Percentiles rank a stretch among this genome's conserved stretches.
phyloP scores from a whole-genome alignment of 2,329 filamentous ascomycete species.

The Didymosphaeria variabile region DNA sequence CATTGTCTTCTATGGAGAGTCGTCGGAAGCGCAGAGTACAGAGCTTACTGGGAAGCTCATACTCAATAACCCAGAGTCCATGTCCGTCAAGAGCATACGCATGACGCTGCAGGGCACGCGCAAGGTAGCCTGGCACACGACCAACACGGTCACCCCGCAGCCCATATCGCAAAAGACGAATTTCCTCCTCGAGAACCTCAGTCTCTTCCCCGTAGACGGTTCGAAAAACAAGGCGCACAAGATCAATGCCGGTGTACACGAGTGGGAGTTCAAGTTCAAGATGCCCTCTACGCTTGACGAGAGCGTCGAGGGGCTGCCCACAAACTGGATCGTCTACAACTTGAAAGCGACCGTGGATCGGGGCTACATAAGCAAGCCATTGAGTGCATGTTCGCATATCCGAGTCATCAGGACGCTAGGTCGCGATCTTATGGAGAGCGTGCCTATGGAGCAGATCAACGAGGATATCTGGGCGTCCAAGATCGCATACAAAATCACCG shows the following conservation, averaged over 20 bases:
- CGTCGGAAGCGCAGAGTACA: constrained; percentile 55
- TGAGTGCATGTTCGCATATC: constrained; percentile 76
- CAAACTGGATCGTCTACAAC: constrained; percentile 88
- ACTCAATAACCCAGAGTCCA: constrained; percentile 57
- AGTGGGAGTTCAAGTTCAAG: constrained; percentile 61
- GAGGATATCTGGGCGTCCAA: constrained; percentile 99
- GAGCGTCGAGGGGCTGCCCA: constrained; percentile 87
- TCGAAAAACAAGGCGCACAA: constrained; percentile 55
- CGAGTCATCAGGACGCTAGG: constrained; percentile 59
- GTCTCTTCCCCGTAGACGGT: constrained; percentile 55
- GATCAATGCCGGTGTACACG: constrained; percentile 59
- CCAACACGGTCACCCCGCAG: constrained; percentile 50
- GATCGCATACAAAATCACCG: constrained; percentile 91
- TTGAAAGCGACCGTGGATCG: constrained; percentile 89
- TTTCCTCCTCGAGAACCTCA: constrained; percentile 57
- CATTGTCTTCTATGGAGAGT: constrained; percentile 60
- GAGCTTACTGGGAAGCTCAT: constrained; percentile 58
- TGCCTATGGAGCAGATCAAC: constrained; percentile 68
- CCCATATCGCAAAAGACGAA: constrained; percentile 57
- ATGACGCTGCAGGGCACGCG: constrained; percentile 58
- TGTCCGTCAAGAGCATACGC: constrained; percentile 58
- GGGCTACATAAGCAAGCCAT: constrained; percentile 87
- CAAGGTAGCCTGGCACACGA: constrained; percentile 55
- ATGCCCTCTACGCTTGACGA: constrained; percentile 68
- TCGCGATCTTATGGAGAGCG: constrained; percentile 74